Base-by-base conservation (phyloP, 371 early-diverging fungal genomes). In the Lichtheimia ramosa region DNA sequence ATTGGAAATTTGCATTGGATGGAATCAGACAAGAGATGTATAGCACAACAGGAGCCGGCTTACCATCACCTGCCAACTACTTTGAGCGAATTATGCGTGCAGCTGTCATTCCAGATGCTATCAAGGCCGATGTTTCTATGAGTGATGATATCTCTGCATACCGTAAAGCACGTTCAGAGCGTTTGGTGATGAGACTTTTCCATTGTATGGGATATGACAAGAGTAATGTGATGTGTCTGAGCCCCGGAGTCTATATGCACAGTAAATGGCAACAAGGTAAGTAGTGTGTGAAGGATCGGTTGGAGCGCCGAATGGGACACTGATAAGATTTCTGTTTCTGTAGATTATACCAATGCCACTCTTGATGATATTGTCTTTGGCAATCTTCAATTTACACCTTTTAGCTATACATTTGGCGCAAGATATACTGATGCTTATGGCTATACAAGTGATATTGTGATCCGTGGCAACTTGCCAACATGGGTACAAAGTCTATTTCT, bases 321-420 rank as follows among this genome's bases (percentile, higher is more conserved):
- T 2, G 28, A 15, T 28, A 23, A 53, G 40, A n/a, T 15, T 21
- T 48, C 6, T 48, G 46, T 46, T n/a, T 5, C 48, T 48, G 5
- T 10, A 34, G 34, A 34, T 34, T 34, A 34, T 34, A 34, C 10
- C 34, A 34, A 4, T 34, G 34, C 34, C 0, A 49, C 16, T 13
- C 20, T 49, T 49, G 23, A 49, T 20, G 49, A 34, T 34, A 34
- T 34, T 34, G 34, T 34, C 0, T 34, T 34, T 34, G 34, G 34
- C 34, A 34, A 34, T 34, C 34, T 34, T 10, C 34, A 54, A n/a
- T 75, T 73, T 53, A 55, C 75, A 2, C 81, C 81, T 5, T 77
- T 70, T 56, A 74, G 76, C 54, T 81, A 81, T 40, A 81, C 78
- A 51, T 70, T 81, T 57, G 81, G 81, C 13, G 66, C 68, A 8